Evolutionary conservation across 345 rosid genomes (phyloP).

Genomic region (Jatropha curcas): DNA sequence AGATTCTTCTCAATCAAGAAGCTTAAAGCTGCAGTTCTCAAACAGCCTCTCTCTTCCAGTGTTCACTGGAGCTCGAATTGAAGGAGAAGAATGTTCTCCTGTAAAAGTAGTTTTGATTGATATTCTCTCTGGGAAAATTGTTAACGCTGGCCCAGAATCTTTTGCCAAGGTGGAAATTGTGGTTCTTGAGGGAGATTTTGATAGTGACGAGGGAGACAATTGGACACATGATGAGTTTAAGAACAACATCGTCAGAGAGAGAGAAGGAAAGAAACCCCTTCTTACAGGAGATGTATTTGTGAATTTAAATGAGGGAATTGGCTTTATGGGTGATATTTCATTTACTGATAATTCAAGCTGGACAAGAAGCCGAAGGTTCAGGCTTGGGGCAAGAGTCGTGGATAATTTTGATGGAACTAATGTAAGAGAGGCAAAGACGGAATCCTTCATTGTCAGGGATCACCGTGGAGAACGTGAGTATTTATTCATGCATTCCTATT

Average conservation of each 20-base stretch:
- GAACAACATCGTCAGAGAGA: slow-evolving; percentile 86
- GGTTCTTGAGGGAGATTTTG: slow-evolving; percentile 94
- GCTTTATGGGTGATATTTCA: slow-evolving; percentile 66
- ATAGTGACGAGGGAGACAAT: slow-evolving; percentile 57
- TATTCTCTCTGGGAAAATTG: slow-evolving; percentile 54
- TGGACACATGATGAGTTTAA: slow-evolving; percentile 81
- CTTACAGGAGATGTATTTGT: slow-evolving; percentile 73
- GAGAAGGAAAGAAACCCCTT: slow-evolving; percentile 95
- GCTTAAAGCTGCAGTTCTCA: slow-evolving; percentile 67
- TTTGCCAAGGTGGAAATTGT: slow-evolving; percentile 80
- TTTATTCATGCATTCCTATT: slow-evolving; percentile 10
- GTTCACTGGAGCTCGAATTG: slow-evolving; percentile 91
- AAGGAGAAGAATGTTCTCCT: slow-evolving; percentile 70
- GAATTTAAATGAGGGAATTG: slow-evolving; percentile 68
- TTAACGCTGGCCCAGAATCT: slow-evolving; percentile 63
- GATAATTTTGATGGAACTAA: slow-evolving; percentile 61
- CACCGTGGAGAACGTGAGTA: slow-evolving; percentile 98
- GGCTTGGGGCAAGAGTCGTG: slow-evolving; percentile 77
- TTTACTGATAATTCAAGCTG: slow-evolving; percentile 99
- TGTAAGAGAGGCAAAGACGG: slow-evolving; percentile 76
- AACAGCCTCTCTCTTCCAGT: slow-evolving; percentile 78
- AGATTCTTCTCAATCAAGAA: slow-evolving; percentile 54
- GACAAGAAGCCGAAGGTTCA: slow-evolving; percentile 98
- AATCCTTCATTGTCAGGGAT: slow-evolving; percentile 93
- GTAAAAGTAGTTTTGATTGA: slow-evolving; percentile 74